Evolutionary conservation across 257 asterid genomes (phyloP).

Genomic region (Henckelia pumila): DNA sequence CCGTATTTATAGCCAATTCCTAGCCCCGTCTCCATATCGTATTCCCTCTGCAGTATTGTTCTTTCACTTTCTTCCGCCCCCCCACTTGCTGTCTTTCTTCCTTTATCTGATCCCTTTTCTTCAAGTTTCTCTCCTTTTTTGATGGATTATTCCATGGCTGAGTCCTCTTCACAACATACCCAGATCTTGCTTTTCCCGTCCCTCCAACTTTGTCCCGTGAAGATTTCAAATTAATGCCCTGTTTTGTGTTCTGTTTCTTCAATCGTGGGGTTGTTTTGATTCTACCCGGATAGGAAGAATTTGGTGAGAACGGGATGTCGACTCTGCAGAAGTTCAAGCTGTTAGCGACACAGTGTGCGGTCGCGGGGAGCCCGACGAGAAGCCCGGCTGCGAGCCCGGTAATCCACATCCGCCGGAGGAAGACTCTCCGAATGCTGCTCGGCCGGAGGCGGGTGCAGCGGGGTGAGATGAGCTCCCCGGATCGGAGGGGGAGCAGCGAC

Average conservation of each 20-base stretch:
- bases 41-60: not conserved
- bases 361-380: slow-evolving; percentile 74
- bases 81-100: not conserved
- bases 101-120: slow-evolving; percentile 4
- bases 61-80: slow-evolving; percentile 19
- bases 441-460: slow-evolving; percentile 42
- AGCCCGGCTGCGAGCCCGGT: slow-evolving; percentile 90
- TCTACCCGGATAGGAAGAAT: not conserved
- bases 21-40: not conserved
- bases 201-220: slow-evolving; percentile 6
- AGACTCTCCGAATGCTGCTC: slow-evolving; percentile 83
- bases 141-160: slow-evolving; percentile 25
- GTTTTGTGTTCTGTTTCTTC: not conserved
- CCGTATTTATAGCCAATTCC: too few species aligned
- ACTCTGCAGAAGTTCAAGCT: slow-evolving; percentile 90
- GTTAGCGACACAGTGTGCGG: slow-evolving; percentile 77
- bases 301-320: slow-evolving; percentile 38
- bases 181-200: slow-evolving; percentile 41
- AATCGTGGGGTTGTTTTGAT: not conserved
- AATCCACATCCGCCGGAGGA: slow-evolving; percentile 87
- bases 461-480: slow-evolving; percentile 32
- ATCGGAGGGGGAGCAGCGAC: slow-evolving; percentile 30
- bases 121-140: not conserved
- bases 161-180: slow-evolving; percentile 24
- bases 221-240: not conserved